Conservation (phyloP, 2,329 filamentous ascomycete species). For the Moelleriella libera region DNA sequence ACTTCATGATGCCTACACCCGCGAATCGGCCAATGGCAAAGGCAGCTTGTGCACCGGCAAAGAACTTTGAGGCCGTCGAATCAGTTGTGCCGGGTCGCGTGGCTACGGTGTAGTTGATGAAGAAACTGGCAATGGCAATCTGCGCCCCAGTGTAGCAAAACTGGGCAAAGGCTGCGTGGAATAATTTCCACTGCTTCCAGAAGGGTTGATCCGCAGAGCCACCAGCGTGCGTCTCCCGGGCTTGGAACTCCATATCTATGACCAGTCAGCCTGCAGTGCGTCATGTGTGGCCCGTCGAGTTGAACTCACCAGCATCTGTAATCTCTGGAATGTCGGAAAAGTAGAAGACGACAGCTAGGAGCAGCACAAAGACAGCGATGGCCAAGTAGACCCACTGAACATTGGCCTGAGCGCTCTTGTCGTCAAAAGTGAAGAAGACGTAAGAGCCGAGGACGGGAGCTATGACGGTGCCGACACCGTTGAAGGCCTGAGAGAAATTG, state of each 20-base stretch:
- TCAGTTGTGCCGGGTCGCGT: constrained; percentile 37
- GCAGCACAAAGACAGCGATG: constrained; percentile 56
- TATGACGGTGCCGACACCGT: constrained; percentile 59
- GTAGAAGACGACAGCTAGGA: constrained; percentile 53
- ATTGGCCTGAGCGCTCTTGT: constrained; percentile 42
- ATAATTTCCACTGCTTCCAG: constrained; percentile 57
- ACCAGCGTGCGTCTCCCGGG: constrained; percentile 35
- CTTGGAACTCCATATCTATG: constrained; percentile 48
- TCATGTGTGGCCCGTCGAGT: too few relatives aligned
- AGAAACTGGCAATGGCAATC: constrained; percentile 50
- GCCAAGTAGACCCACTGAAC: constrained; percentile 69
- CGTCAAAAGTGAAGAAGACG: constrained; percentile 54
- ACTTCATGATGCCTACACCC: constrained; percentile 54
- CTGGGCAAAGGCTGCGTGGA: constrained; percentile 62
- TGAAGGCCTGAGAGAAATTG: constrained; percentile 65
- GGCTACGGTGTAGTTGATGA: constrained; percentile 60
- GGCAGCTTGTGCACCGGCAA: constrained; percentile 59
- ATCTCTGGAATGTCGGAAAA: constrained; percentile 57
- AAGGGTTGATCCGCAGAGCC: constrained; percentile 44
- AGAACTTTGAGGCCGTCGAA: constrained; percentile 46
- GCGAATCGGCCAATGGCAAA: constrained; percentile 62
- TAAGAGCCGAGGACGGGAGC: constrained; percentile 60
- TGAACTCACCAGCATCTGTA: constrained; percentile 28
- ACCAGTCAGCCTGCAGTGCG: too few relatives aligned
- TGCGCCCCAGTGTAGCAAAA: constrained; percentile 71